phyloP scores from a whole-genome alignment of 768 basidiomycete genomes.

The Dentipellis fragilis region DNA sequence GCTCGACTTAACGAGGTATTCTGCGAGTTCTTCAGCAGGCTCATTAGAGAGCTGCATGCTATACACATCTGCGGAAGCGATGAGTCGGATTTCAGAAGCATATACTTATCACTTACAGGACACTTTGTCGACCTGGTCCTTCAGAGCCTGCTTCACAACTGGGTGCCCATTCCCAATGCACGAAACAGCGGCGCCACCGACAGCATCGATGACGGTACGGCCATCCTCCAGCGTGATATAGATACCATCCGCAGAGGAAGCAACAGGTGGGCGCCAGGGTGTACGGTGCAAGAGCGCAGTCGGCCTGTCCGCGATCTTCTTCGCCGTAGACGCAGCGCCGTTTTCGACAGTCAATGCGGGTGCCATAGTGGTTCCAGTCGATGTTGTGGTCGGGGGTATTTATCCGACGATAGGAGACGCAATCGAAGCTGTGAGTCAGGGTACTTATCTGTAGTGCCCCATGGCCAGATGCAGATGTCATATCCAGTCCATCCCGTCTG shows the following conservation, averaged over 20 bases:
- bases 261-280: conserved; percentile 66
- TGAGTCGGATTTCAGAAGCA: no score
- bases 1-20: conserved; percentile 50
- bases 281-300: conserved; percentile 35
- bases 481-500: no score
- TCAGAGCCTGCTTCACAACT: conserved; percentile 60
- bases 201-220: conserved; percentile 58
- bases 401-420: no score
- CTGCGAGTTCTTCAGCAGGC: conserved; percentile 74
- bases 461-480: no score
- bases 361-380: not conserved
- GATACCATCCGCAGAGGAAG: conserved; percentile 52
- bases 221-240: conserved; percentile 70
- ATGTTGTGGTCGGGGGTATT: no score
- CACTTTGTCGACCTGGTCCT: conserved; percentile 70
- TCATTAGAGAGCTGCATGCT: conserved; percentile 77
- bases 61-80: conserved; percentile 54
- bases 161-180: conserved; percentile 72
- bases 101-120: conserved; percentile 44
- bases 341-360: not conserved
- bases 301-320: not conserved
- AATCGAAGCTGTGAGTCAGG: no score
- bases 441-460: no score
- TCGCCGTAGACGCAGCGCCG: not conserved
- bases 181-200: conserved; percentile 79